Percentiles rank a stretch among this genome's conserved stretches.
These are phyloP conservation scores for Boletellus deceptivus DNA, from an alignment of 1,284 basidiomycete species.

Conservation along the genomic window DNA sequence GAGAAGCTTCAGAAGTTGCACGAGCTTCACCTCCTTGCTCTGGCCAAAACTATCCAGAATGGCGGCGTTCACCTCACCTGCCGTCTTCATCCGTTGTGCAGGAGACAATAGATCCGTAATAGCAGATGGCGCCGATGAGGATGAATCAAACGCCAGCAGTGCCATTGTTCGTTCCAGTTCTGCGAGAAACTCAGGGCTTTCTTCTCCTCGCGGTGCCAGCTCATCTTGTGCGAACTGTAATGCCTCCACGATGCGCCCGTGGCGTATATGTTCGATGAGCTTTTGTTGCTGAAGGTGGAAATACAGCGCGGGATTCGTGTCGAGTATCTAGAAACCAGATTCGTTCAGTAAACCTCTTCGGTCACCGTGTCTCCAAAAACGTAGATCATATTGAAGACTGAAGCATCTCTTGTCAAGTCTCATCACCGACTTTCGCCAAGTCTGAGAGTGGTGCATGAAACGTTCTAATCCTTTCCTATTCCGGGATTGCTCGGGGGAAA, in stretches of 20 bases:
- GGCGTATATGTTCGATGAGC: conserved; percentile 91
- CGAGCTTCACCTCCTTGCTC: conserved; percentile 88
- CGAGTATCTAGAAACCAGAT: conserved; percentile 73
- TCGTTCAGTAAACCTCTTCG: conserved; percentile 15
- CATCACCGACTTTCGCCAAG: conserved; percentile 68
- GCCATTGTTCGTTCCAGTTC: conserved; percentile 97
- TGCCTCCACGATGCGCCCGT: conserved; percentile 76
- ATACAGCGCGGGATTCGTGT: conserved; percentile 87
- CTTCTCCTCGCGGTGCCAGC: conserved; percentile 91
- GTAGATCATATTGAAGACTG: conserved; percentile 88
- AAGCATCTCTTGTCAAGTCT: conserved; percentile 72
- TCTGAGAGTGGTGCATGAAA: conserved; percentile 99
- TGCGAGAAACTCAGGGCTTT: conserved; percentile 88
- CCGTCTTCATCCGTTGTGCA: conserved; percentile 88
- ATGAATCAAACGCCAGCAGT: conserved; percentile 84
- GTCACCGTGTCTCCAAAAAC: conserved; percentile 6
- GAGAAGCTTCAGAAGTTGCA: conserved; percentile 81
- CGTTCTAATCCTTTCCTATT: conserved; percentile 71
- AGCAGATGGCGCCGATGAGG: conserved; percentile 57
- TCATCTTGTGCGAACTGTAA: conserved; percentile 90
- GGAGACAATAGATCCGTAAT: conserved; percentile 81
- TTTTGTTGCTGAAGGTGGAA: conserved; percentile 94
- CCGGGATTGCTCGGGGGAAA: conserved; percentile 10
- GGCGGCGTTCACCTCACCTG: conserved; percentile 92
- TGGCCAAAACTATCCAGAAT: conserved; percentile 91